Conservation (phyloP, 2,329 filamentous ascomycete genomes). For the Phaeosphaeria sp. region DNA sequence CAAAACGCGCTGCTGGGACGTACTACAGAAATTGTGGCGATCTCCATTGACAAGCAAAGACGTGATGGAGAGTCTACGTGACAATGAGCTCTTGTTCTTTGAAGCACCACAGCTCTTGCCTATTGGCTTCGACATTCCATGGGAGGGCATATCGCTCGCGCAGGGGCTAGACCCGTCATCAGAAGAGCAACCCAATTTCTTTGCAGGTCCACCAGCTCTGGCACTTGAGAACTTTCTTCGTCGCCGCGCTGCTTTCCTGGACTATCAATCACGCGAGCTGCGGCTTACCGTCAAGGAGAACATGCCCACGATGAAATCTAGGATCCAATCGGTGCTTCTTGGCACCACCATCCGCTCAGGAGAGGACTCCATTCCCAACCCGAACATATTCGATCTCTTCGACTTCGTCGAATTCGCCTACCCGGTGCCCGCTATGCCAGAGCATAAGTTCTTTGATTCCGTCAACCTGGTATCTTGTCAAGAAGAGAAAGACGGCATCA, state of each 20-base stretch:
- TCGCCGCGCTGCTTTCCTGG: constrained; percentile 77
- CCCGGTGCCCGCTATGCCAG: constrained; percentile 54
- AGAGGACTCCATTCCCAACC: constrained; percentile 70
- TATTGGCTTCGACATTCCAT: constrained; percentile 72
- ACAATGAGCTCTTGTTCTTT: constrained; percentile 79
- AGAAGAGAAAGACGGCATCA: constrained; percentile 63
- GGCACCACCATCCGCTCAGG: constrained; percentile 74
- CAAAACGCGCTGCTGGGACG: constrained; percentile 57
- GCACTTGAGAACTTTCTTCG: constrained; percentile 80
- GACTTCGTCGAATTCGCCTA: constrained; percentile 81
- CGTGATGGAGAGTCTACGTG: constrained; percentile 79
- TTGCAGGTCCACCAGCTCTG: constrained; percentile 69
- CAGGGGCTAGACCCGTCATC: constrained; percentile 45
- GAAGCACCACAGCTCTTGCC: constrained; percentile 75
- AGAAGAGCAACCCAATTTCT: constrained; percentile 64
- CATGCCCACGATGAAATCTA: constrained; percentile 61
- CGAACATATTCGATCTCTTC: constrained; percentile 88
- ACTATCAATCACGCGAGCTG: constrained; percentile 86
- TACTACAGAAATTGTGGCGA: constrained; percentile 83
- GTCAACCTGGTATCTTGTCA: constrained; percentile 71
- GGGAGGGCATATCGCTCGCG: constrained; percentile 72
- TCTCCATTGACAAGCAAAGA: constrained; percentile 79
- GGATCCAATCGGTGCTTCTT: constrained; percentile 69
- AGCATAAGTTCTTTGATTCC: constrained; percentile 66
- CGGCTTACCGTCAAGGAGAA: constrained; percentile 75